Evolutionary conservation across 2,329 filamentous ascomycete genomes (phyloP).

Genomic region (Colletotrichum sp.): DNA sequence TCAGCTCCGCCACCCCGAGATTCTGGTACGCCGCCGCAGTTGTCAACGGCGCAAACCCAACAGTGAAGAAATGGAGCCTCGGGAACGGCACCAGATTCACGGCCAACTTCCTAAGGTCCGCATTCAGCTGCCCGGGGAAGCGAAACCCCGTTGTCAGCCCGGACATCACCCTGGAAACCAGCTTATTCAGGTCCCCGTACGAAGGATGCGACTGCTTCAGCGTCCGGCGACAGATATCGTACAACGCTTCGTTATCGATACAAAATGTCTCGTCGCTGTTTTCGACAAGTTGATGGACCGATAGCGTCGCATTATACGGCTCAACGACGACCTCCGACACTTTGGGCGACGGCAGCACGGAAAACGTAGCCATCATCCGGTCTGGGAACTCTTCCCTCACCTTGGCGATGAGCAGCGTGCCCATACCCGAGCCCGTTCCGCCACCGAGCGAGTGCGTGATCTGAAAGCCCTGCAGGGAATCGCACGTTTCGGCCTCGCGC

Average conservation of each 20-base stretch:
- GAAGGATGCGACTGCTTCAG: conserved; percentile 98
- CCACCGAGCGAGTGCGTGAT: conserved; percentile 99
- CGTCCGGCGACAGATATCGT: conserved; percentile 99
- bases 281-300: conserved; percentile 98
- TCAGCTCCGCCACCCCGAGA: conserved; percentile 95
- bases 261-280: conserved; percentile 99
- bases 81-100: conserved; percentile 99
- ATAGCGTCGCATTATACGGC: conserved; percentile 99
- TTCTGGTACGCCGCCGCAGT: conserved; percentile 86
- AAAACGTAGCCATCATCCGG: conserved; percentile 99
- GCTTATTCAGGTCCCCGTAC: conserved; percentile 98
- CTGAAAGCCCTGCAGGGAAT: conserved; percentile 99
- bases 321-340: conserved; percentile 99
- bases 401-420: conserved; percentile 99
- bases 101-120: conserved; percentile 97
- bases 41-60: conserved; percentile 97
- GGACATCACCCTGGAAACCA: conserved; percentile 99
- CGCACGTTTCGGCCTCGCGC: conserved; percentile 97
- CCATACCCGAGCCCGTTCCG: conserved; percentile 99
- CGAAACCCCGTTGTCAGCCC: conserved; percentile 97
- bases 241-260: conserved; percentile 99
- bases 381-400: conserved; percentile 99
- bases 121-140: conserved; percentile 99
- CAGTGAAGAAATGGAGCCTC: conserved; percentile 99
- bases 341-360: conserved; percentile 97